Evolutionary conservation across 208 protist species (phyloP), one percentile per base, ranked within the genome.

Genomic region (Zelonia costaricensis): DNA sequence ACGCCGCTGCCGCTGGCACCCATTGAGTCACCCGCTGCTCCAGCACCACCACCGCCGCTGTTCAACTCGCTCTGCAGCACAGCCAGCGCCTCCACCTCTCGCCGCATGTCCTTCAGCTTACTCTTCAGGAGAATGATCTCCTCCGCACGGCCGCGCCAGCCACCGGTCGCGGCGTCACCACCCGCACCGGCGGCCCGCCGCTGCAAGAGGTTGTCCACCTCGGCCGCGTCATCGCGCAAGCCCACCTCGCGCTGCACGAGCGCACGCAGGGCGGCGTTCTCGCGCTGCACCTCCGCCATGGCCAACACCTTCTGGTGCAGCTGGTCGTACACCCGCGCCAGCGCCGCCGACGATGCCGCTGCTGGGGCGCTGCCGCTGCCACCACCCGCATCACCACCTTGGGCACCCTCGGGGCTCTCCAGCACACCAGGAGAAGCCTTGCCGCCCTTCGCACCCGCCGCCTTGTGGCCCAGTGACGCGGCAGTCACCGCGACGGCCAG

Each of bases 101-200:
- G 74, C 48, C 91, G 73, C 23, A 78, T 30, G 40, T 91, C 83
- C 56, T 91, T 91, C 33, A 91, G 58, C 52, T 80, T 82, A 25
- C 74, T 61, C 65, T 80, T 79, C 35, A 94, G 69, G 55, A 94
- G 59, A 15, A 80, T 72, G 40, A 94, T 87, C 45, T 88, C 80
- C 69, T 88, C 78, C 2, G 84, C 87, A 15, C 87, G 71, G 25
- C 87, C 84, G 3, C 68, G 57, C 84, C 87, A 94, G 10, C 80
- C 83, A 2, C 57, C 28, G n/a, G 15, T 39, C 31, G 35, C 20
- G 0, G 36, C 43, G 25, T n/a, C 36, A 18, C 35, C n/a, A 25
- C 42, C 22, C 10, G 8, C 23, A 48, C 15, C 42, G 7, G 16
- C 30, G 30, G 16, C 59, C 31, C 7, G 15, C 39, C 54, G 59